These are phyloP conservation scores for Populus davidiana DNA, from an alignment of 345 rosid species.

Conservation along the genomic window DNA sequence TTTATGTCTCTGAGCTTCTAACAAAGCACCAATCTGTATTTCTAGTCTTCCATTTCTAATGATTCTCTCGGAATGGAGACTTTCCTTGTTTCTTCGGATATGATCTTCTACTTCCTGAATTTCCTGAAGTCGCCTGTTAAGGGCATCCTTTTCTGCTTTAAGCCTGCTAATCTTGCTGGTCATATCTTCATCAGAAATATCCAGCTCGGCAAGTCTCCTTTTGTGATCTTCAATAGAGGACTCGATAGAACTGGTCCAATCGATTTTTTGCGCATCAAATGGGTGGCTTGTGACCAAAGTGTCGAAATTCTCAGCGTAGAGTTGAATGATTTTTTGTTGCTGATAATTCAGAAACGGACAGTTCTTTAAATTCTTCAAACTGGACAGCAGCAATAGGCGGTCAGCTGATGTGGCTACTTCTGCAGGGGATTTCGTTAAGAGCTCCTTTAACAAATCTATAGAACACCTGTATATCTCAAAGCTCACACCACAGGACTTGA, in stretches of 20 bases:
- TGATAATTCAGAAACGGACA: not conserved
- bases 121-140: not conserved
- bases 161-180: not conserved
- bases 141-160: not conserved
- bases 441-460: not conserved
- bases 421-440: not conserved
- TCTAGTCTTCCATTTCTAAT: not conserved
- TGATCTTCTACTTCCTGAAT: not conserved
- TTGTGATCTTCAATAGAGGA: not conserved
- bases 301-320: too few species aligned
- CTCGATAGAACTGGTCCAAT: too few species aligned
- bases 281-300: too few species aligned
- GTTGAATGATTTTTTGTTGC: too few species aligned
- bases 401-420: not conserved
- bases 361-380: not conserved
- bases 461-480: not conserved
- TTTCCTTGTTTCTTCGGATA: not conserved
- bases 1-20: too few species aligned
- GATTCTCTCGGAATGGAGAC: not conserved
- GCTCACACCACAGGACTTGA: not conserved
- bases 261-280: not conserved
- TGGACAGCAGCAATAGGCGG: not conserved
- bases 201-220: not conserved
- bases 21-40: too few species aligned
- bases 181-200: not conserved